Conservation (phyloP, 768 basidiomycete species). For the Clathrus columnatus region DNA sequence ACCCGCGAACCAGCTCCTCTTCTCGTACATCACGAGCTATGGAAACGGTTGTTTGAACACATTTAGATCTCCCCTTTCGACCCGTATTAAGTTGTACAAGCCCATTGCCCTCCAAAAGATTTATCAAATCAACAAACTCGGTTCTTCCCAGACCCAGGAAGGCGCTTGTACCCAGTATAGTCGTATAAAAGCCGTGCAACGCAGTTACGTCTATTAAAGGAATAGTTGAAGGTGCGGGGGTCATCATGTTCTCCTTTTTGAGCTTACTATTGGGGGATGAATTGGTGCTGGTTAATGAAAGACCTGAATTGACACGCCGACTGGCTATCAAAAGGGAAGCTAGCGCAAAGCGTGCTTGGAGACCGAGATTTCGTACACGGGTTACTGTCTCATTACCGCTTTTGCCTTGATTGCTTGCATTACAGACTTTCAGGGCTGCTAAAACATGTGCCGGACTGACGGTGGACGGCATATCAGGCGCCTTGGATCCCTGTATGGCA, state of each 20-base stretch:
- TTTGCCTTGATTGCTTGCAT: constrained; percentile 14
- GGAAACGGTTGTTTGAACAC: constrained; percentile 7
- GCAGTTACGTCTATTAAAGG: constrained; percentile 47
- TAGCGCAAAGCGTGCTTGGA: constrained; percentile 67
- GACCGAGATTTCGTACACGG: constrained; percentile 60
- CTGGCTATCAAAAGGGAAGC: constrained; percentile 56
- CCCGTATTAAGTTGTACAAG: constrained; percentile 34
- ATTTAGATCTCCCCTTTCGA: not conserved
- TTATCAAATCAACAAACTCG: constrained; percentile 66
- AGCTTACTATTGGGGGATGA: constrained; percentile 21
- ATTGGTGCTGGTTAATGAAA: constrained; percentile 37
- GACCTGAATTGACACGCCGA: constrained; percentile 49
- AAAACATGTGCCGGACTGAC: constrained; percentile 65
- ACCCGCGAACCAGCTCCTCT: constrained; percentile 12
- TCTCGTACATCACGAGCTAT: constrained; percentile 6
- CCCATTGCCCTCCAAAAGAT: constrained; percentile 67
- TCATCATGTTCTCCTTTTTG: constrained; percentile 44
- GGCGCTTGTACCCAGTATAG: constrained; percentile 42
- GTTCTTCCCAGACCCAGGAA: constrained; percentile 56
- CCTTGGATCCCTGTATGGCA: constrained; percentile 33
- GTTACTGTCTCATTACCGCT: constrained; percentile 51
- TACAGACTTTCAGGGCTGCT: constrained; percentile 55
- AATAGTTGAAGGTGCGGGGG: constrained; percentile 27
- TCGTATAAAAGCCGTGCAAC: constrained; percentile 55
- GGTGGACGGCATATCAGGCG: constrained; percentile 26